Base-by-base conservation (phyloP, 2,329 filamentous ascomycete species). In the Xylaria sp. region DNA sequence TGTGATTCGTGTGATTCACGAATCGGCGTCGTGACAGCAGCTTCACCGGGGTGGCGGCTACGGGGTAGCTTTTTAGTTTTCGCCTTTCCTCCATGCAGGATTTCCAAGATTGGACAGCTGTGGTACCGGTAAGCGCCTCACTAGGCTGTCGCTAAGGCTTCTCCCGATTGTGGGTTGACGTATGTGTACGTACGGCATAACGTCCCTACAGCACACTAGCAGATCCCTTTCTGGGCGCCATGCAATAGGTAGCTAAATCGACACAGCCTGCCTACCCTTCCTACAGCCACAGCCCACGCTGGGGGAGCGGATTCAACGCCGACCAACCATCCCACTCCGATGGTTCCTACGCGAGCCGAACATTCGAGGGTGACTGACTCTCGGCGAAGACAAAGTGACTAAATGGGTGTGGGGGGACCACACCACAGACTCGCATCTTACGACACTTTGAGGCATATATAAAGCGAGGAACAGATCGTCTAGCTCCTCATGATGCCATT, bases 1-100 rank as follows among this genome's bases (percentile, higher is more conserved):
- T 68, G 25, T 69, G 65, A 68, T 68, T 69, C 59, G 58, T 68
- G 39, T 69, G 65, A 64, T 62, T 65, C 45, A 42, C 29, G 61
- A 58, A 60, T 3, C 39, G 53, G 54, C 59, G 53, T 42, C 44
- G 64, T 69, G 44, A 53, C 55, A 53, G 27, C 15, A 51, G 57
- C 29, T n/a, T 51, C 45, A 44, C 65, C 56, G 57, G 62, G 49
- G 50, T 57, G 63, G 59, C 61, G 61, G 53, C 58, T 69, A 64
- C 67, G 67, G 67, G 67, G 67, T 69, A 67, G 64, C 60, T 44
- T 22, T 20, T 29, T 50, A 20, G 11, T 58, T 62, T 50, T 55
- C 59, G 39, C 36, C 39, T 27, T 47, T 68, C 22, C 20, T 20
- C 58, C 39, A 64, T 67, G 66, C 63, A 39, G 50, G 29, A 63